These are phyloP conservation scores for Trametes cinnabarina DNA, from an alignment of 768 basidiomycete genomes.

Conservation along the genomic window DNA sequence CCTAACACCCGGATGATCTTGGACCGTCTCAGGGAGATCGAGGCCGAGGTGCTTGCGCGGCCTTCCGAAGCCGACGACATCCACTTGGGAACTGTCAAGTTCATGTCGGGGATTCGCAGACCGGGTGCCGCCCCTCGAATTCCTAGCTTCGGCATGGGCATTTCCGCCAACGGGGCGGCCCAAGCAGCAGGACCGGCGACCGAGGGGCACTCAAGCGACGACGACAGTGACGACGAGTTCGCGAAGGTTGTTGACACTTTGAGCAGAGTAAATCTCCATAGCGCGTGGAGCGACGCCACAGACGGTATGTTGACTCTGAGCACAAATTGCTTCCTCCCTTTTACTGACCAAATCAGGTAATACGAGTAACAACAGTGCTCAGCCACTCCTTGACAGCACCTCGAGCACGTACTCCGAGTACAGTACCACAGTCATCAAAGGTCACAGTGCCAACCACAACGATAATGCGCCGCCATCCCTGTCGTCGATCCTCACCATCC, in stretches of 20 bases:
- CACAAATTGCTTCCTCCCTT: slow-evolving; percentile 7
- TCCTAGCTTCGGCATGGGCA: slow-evolving; percentile 79
- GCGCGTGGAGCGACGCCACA: slow-evolving; percentile 44
- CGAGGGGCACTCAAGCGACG: slow-evolving; percentile 38
- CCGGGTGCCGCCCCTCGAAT: slow-evolving; percentile 66
- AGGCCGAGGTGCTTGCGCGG: slow-evolving; percentile 74
- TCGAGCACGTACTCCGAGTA: slow-evolving; percentile 55
- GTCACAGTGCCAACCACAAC: slow-evolving; percentile 34
- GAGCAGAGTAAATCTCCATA: slow-evolving; percentile 49
- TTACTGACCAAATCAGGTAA: slow-evolving; percentile 29
- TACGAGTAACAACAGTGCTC: slow-evolving; percentile 42
- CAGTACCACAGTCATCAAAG: slow-evolving; percentile 66
- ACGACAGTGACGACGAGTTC: slow-evolving; percentile 69
- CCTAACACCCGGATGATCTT: slow-evolving; percentile 80
- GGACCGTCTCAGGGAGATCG: slow-evolving; percentile 74
- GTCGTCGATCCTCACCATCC: slow-evolving; percentile 74
- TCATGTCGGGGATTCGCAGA: slow-evolving; percentile 66
- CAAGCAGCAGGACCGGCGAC: slow-evolving; percentile 23
- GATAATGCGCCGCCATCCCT: slow-evolving; percentile 49
- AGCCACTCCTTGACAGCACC: slow-evolving; percentile 52
- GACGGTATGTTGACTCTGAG: slow-evolving; percentile 32
- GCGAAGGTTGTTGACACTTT: slow-evolving; percentile 57
- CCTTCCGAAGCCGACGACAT: slow-evolving; percentile 63
- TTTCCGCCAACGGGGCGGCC: slow-evolving; percentile 40
- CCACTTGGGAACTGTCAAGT: slow-evolving; percentile 83